Conservation (phyloP, 106 monocot genomes). For the Allium sativum region DNA sequence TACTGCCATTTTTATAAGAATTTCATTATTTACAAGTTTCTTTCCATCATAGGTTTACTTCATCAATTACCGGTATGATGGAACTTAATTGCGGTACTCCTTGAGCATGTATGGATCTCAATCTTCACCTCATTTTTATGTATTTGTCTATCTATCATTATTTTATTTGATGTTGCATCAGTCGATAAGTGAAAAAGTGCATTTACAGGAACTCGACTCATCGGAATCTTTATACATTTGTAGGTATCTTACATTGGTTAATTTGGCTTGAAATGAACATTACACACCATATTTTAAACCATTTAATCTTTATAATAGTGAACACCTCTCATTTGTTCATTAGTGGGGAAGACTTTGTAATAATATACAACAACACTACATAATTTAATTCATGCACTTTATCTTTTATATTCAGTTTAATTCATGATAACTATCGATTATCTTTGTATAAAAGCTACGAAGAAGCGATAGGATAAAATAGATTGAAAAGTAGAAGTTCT, state of each 20-base stretch:
- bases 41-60: slow-evolving; percentile 60
- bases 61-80: slow-evolving; percentile 94
- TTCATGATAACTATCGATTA: too few relatives aligned
- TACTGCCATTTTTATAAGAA: too few relatives aligned
- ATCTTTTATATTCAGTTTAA: too few relatives aligned
- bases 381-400: too few relatives aligned
- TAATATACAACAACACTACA: too few relatives aligned
- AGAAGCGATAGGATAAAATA: too few relatives aligned
- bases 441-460: too few relatives aligned
- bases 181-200: slow-evolving; percentile 93
- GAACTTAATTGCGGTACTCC: slow-evolving; percentile 80
- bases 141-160: slow-evolving; percentile 89
- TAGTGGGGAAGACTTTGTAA: too few relatives aligned
- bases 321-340: too few relatives aligned
- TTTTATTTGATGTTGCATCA: slow-evolving; percentile 91
- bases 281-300: background rate
- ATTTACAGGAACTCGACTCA: slow-evolving; percentile 88
- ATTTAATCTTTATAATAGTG: background rate
- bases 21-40: background rate
- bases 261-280: too few relatives aligned
- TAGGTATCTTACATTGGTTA: slow-evolving; percentile 33
- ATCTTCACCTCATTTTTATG: slow-evolving; percentile 87
- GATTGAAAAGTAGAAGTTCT: too few relatives aligned
- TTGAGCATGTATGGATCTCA: slow-evolving; percentile 72
- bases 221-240: slow-evolving; percentile 82